Base-by-base conservation (phyloP, 2,329 filamentous ascomycete species). In the Sordariomycetes sp. region DNA sequence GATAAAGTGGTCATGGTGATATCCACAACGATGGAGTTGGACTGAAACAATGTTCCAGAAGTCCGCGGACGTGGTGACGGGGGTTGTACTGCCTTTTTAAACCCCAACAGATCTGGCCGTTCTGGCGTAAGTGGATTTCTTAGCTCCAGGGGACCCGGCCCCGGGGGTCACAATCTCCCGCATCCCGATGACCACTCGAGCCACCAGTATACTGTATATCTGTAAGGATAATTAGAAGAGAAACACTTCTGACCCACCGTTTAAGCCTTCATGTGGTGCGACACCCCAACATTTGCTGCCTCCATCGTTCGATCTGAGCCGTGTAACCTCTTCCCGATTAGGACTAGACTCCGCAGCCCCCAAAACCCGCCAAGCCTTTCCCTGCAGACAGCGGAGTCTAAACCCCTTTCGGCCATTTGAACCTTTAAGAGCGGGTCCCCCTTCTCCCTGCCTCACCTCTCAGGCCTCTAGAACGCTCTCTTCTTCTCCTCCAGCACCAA, bases 341-440 rank as follows among this genome's bases (percentile, higher is more conserved):
- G 62, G 60, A 62, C 64, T 72, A 72, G 67, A 67, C 69, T 69
- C 70, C 70, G 70, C 64, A 55, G 37, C 12, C 12, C 60, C 43
- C 25, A 53, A 32, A 58, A 52, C 46, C 53, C 11, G 37, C 59
- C 25, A 59, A 51, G 51, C n/a, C 55, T 37, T 18, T 53, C 34
- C 34, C 51, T 59, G 54, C 34, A 20, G 20, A 59, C 22, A 54
- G 60, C 68, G 67, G 68, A 65, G 67, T 64, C 66, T 70, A 69
- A 65, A 67, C 66, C 65, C 66, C 3, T 62, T 66, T 51, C 3
- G 62, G 63, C 34, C 52, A 56, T 7, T n/a, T 6, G 18, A n/a
- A n/a, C 40, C n/a, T n/a, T n/a, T n/a, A 46, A 40, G 6, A 46
- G 18, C 40, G 16, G 16, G n/a, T 18, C n/a, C 18, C 40, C 6